These are phyloP conservation scores for Pyrrhoderma lamaoense DNA, from an alignment of 1,284 basidiomycete species.

Conservation along the genomic window DNA sequence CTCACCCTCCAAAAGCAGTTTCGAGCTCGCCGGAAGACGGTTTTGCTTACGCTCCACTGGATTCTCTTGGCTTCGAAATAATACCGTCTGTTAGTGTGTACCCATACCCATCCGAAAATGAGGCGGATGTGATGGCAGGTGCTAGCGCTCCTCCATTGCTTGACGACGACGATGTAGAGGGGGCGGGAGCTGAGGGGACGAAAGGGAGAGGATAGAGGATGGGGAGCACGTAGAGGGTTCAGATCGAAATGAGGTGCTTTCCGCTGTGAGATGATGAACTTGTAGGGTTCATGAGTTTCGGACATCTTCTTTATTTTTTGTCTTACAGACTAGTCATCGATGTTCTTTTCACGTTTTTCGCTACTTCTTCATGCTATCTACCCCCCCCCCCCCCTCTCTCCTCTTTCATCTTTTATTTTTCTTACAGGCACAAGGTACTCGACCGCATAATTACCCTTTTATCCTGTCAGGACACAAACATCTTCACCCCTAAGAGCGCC, in stretches of 20 bases:
- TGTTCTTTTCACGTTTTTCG: too few species aligned
- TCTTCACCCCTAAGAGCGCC: too few species aligned
- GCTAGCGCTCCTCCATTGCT: slow-evolving; percentile 32
- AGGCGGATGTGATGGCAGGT: slow-evolving; percentile 27
- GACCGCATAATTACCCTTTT: too few species aligned
- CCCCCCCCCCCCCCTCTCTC: too few species aligned
- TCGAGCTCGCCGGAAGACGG: slow-evolving; percentile 29
- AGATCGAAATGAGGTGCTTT: neutral
- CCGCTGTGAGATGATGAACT: neutral
- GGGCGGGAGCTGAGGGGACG: neutral
- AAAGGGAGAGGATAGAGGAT: neutral
- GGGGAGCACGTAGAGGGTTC: neutral
- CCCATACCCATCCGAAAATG: slow-evolving; percentile 39
- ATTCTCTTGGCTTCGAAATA: slow-evolving; percentile 31
- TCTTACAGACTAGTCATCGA: too few species aligned
- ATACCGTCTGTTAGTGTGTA: slow-evolving; percentile 20
- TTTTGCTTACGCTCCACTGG: slow-evolving; percentile 35
- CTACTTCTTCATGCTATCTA: too few species aligned
- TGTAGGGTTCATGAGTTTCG: too few species aligned
- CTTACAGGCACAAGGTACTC: too few species aligned
- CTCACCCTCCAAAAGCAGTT: slow-evolving; percentile 7
- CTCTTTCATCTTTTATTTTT: too few species aligned
- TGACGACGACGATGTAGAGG: slow-evolving; percentile 23
- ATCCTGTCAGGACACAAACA: too few species aligned
- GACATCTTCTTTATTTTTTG: too few species aligned